Base-by-base conservation (phyloP, 768 basidiomycete species). In the Leccinum incarnatum region DNA sequence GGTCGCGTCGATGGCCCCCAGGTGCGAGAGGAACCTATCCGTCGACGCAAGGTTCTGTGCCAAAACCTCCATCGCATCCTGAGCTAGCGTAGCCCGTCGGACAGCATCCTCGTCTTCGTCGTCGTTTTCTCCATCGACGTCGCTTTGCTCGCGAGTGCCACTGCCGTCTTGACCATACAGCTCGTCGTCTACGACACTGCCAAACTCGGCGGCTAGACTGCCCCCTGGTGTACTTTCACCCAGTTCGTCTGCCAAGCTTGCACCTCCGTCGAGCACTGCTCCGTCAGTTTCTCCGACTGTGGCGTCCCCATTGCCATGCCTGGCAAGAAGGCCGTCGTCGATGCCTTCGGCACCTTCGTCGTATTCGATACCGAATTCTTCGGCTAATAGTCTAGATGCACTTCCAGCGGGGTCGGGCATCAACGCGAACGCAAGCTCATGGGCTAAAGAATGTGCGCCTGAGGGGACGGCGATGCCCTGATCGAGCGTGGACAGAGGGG, bases 321-420 rank as follows among this genome's bases (percentile, higher is more conserved):
- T 51, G n/a, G 53, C 74, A 23, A 70, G 62, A 30, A 60, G 63
- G 48, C 60, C 61, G 34, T 68, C 71, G 57, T 82, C 91, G 56
- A 88, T 89, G 40, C 88, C 89, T 74, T 92, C 89, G 29, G 88
- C 89, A 48, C 89, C 91, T 69, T 92, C 90, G 61, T 93, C 92
- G 63, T 89, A 93, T 68, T 93, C 92, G 61, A 94, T 87, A 10
- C 92, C 92, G 62, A 94, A 91, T 72, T 94, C 93, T 73, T 93
- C 92, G 12, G 89, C 89, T 5, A 94, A 78, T 32, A 92, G 72
- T 70, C 84, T 88, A 23, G 90, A 92, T 25, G 73, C 47, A 55
- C 88, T 84, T 27, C 83, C 79, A 53, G 81, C 87, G 0, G 93
- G 91, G 74, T 94, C 92, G 23, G 91, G 92, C 85, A 93, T 89